phyloP scores from a whole-genome alignment of 768 basidiomycete genomes.

The Mycena indigotica region DNA sequence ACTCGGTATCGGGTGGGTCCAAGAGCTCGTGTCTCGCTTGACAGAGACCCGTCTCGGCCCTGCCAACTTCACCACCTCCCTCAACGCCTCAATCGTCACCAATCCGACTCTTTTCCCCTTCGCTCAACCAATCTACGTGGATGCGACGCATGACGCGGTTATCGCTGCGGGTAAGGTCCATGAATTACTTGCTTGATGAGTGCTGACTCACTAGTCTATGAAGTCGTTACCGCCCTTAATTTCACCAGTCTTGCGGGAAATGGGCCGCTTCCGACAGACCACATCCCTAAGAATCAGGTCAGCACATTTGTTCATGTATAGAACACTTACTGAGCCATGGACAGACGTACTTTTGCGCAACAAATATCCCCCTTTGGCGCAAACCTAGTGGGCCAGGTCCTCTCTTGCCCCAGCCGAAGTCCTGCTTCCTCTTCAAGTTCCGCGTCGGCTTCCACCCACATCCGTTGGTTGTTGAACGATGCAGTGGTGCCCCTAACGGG shows the following conservation, averaged over 20 bases:
- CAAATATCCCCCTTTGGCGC: constrained; percentile 38
- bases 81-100: constrained; percentile 68
- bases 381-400: constrained; percentile 50
- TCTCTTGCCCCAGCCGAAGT: constrained; percentile 36
- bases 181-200: too few species aligned
- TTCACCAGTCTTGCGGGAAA: constrained; percentile 60
- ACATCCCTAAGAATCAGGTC: constrained; percentile 57
- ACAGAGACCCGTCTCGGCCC: constrained; percentile 56
- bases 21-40: constrained; percentile 72
- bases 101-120: constrained; percentile 57
- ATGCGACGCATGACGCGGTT: too few species aligned
- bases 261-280: constrained; percentile 67
- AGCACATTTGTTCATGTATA: constrained; percentile 21
- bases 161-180: too few species aligned
- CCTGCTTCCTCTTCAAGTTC: neutral
- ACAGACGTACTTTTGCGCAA: constrained; percentile 33
- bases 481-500: constrained; percentile 70
- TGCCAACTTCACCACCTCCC: constrained; percentile 69
- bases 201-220: constrained; percentile 76
- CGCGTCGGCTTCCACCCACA: constrained; percentile 10
- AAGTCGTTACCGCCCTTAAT: constrained; percentile 74
- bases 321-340: constrained; percentile 36
- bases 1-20: constrained; percentile 66
- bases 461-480: constrained; percentile 71
- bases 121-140: constrained; percentile 63